Evolutionary conservation across 306 rosid species (phyloP).

Genomic region (Vigna nakashimae): DNA sequence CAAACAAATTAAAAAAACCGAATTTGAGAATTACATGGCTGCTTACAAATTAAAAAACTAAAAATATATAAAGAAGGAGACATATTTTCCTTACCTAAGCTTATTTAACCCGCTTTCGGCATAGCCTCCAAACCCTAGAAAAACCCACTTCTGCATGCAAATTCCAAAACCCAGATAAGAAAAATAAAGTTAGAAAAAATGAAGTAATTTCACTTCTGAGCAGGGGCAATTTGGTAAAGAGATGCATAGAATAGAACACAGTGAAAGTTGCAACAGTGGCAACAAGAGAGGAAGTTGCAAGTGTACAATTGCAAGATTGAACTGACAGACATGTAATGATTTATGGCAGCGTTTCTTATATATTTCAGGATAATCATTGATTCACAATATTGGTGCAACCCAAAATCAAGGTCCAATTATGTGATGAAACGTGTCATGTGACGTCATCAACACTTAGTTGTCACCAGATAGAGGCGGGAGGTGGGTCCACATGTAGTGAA

Average conservation of each 20-base stretch:
- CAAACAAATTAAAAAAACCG: conserved; percentile 34
- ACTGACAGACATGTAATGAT: not conserved
- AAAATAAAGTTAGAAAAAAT: not conserved
- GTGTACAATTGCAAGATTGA: not conserved
- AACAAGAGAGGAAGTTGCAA: conserved; percentile 16
- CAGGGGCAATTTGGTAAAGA: conserved; percentile 48
- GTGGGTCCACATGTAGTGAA: conserved; percentile 20
- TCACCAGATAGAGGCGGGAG: not conserved
- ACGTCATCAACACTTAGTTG: not conserved
- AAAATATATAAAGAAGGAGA: not conserved
- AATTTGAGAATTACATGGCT: conserved; percentile 21
- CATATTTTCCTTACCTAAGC: conserved; percentile 45
- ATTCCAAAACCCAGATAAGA: conserved; percentile 4
- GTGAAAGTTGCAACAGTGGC: not conserved
- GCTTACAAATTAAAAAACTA: conserved; percentile 14
- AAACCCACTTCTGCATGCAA: conserved; percentile 52
- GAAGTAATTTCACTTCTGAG: not conserved
- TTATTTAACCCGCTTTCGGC: conserved; percentile 32
- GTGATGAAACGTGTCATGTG: not conserved
- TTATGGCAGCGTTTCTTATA: not conserved
- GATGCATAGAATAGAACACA: conserved; percentile 20
- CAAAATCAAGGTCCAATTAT: conserved; percentile 13
- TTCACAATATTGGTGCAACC: not conserved
- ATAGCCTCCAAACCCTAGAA: conserved; percentile 50
- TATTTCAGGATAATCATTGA: not conserved